A percentile compares a stretch with the other conserved stretches of the same genome.
These are phyloP conservation scores for Heritiera fomes DNA, from an alignment of 345 rosid genomes.

Conservation along the genomic window DNA sequence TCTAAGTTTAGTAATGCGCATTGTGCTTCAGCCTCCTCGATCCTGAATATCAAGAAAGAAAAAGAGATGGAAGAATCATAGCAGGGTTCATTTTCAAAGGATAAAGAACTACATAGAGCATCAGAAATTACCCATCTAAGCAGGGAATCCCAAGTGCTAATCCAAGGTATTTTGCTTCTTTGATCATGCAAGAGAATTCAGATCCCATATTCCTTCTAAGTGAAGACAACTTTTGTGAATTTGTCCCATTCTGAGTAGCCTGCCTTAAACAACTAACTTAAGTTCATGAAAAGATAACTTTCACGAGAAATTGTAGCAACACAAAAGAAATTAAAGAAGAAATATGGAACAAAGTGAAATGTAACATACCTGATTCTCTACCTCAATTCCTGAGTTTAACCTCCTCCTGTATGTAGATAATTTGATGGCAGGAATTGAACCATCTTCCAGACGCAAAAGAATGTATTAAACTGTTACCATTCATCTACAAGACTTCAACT, in stretches of 20 bases:
- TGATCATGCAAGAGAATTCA: slow-evolving; percentile 82
- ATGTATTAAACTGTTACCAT: slow-evolving; percentile 2
- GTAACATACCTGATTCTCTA: slow-evolving; percentile 20
- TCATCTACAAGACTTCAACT: not conserved
- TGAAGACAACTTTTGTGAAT: slow-evolving; percentile 49
- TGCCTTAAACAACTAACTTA: slow-evolving; percentile 30
- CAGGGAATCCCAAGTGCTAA: slow-evolving; percentile 82
- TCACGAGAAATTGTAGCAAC: not conserved
- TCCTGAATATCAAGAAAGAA: slow-evolving; percentile 39
- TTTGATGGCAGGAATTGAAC: slow-evolving; percentile 90
- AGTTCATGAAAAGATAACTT: slow-evolving; percentile 5
- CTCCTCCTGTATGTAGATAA: slow-evolving; percentile 73
- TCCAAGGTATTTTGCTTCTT: slow-evolving; percentile 80
- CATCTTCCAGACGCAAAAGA: slow-evolving; percentile 49
- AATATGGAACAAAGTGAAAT: not conserved
- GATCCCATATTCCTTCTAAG: slow-evolving; percentile 89
- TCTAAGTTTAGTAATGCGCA: slow-evolving; percentile 82
- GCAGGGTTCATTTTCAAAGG: slow-evolving; percentile 8
- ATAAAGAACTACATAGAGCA: not conserved
- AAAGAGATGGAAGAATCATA: slow-evolving; percentile 8
- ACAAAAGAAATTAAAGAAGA: not conserved
- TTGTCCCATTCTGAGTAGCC: slow-evolving; percentile 48
- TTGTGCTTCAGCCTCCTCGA: slow-evolving; percentile 97
- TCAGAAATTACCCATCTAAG: slow-evolving; percentile 71
- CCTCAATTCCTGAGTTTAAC: slow-evolving; percentile 63